Base-by-base conservation (phyloP, 768 basidiomycete species). In the Lentinula boryana region DNA sequence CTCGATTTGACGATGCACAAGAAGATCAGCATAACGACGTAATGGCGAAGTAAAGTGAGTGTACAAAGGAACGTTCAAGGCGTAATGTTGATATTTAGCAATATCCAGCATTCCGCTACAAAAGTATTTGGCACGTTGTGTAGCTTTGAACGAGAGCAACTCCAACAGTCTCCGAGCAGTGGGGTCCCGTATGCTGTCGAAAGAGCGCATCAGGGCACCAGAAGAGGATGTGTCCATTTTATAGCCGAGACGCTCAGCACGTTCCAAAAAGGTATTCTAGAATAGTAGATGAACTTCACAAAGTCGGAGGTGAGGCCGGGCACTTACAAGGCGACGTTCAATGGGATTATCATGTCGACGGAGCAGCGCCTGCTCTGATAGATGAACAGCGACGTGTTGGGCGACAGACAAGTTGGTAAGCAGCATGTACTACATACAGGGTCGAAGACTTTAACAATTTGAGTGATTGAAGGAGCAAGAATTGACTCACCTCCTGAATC, bases 51-150 rank as follows among this genome's bases (percentile, higher is more conserved):
- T 94, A 75, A 92, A 94, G 72, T 94, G 91, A 8, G 90, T 96
- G 76, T 98, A 99, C 48, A 99, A 80, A 16, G 97, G 95, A 5
- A 84, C 78, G 65, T 87, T 96, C 65, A 98, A 78, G 0, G 95
- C 88, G 71, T 93, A 98, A 74, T 99, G 97, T 33, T 85, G 76
- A 69, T 98, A 99, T 77, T 98, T 98, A 44, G 95, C 93, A 68
- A 99, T 99, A 73, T 99, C 97, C 66, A 99, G 79, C 96, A 98
- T 98, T 64, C 97, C 97, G 27, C 95, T 85, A 70, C 97, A 99
- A 86, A 98, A 98, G 75, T 99, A 99, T 73, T 95, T 95, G 66
- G 97, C 93, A 56, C 88, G 84, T 62, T 93, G 90, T 63, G 95
- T 98, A n/a, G 94, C 89, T 74, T 97, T 97, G 71, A 84, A 86